Conservation (phyloP, 495 filamentous ascomycete genomes). For the Penicillium canescens region DNA sequence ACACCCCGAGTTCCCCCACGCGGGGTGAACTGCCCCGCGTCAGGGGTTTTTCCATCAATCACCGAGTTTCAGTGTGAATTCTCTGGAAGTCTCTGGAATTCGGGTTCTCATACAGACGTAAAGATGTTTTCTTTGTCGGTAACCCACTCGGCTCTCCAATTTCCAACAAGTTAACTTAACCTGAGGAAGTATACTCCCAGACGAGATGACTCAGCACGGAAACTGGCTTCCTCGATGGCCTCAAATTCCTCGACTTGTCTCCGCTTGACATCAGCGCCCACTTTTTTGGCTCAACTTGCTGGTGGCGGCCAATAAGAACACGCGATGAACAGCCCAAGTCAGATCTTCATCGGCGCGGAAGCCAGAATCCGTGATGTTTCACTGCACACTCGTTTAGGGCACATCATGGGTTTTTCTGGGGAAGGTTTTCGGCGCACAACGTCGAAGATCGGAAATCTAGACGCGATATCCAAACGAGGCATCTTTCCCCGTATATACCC, state of each 20-base stretch:
- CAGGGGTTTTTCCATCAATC: conserved; percentile 29
- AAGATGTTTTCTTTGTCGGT: too few species aligned
- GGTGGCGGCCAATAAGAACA: background rate
- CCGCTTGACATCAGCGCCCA: conserved; percentile 24
- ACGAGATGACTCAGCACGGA: conserved; percentile 20
- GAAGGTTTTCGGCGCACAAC: conserved; percentile 4
- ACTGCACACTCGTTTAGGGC: conserved; percentile 13
- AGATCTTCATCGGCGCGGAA: conserved; percentile 18
- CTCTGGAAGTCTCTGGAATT: background rate
- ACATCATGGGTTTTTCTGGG: conserved; percentile 20
- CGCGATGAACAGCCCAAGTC: background rate
- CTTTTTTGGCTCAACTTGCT: background rate
- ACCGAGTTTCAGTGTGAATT: background rate
- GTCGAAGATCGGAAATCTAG: conserved; percentile 21
- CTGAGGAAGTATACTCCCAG: too few species aligned
- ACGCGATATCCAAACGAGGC: conserved; percentile 15
- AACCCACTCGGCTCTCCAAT: too few species aligned
- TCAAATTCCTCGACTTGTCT: background rate
- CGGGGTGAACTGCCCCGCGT: conserved; percentile 10
- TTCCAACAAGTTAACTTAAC: too few species aligned
- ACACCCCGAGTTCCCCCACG: conserved; percentile 16
- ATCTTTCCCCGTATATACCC: background rate
- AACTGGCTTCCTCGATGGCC: conserved; percentile 33
- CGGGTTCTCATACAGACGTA: background rate
- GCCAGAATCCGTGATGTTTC: conserved; percentile 29